Conservation (phyloP, 2,329 filamentous ascomycete genomes). For the Tolypocladium paradoxum region DNA sequence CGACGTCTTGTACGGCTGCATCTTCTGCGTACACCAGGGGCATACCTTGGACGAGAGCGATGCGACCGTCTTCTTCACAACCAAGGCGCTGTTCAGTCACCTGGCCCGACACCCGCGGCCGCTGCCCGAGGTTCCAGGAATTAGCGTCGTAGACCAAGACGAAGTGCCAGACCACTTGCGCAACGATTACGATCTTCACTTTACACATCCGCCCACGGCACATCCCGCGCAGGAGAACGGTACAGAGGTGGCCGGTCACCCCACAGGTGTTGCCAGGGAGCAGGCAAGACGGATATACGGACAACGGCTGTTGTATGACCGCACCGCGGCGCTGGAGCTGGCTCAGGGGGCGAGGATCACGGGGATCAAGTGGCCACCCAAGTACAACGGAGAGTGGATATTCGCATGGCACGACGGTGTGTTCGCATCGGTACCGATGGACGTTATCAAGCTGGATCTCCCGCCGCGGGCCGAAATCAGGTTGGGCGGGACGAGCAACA, state of each 20-base stretch:
- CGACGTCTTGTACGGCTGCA: conserved; percentile 42
- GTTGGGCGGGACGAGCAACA: conserved; percentile 33
- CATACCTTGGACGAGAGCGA: conserved; percentile 42
- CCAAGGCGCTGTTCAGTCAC: conserved; percentile 41
- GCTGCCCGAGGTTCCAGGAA: conserved; percentile 35
- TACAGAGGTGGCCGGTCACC: conserved; percentile 28
- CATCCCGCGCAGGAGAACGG: conserved; percentile 32
- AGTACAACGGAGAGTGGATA: conserved; percentile 45
- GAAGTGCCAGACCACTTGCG: conserved; percentile 26
- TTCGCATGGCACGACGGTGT: conserved; percentile 45
- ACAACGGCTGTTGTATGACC: conserved; percentile 32
- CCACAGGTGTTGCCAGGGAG: conserved; percentile 34
- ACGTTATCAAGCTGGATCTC: conserved; percentile 35
- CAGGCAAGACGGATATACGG: conserved; percentile 37
- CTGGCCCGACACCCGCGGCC: conserved; percentile 43
- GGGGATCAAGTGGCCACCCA: conserved; percentile 38
- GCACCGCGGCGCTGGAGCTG: conserved; percentile 33
- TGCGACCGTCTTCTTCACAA: conserved; percentile 44
- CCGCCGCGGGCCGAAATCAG: conserved; percentile 35
- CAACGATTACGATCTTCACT: conserved; percentile 44
- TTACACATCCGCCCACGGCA: conserved; percentile 26
- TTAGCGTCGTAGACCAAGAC: conserved; percentile 35
- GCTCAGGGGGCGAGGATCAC: conserved; percentile 37
- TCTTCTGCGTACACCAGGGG: conserved; percentile 41
- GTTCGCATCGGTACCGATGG: conserved; percentile 37